These are phyloP conservation scores for Suillus subluteus DNA, from an alignment of 768 basidiomycete species.

Conservation along the genomic window DNA sequence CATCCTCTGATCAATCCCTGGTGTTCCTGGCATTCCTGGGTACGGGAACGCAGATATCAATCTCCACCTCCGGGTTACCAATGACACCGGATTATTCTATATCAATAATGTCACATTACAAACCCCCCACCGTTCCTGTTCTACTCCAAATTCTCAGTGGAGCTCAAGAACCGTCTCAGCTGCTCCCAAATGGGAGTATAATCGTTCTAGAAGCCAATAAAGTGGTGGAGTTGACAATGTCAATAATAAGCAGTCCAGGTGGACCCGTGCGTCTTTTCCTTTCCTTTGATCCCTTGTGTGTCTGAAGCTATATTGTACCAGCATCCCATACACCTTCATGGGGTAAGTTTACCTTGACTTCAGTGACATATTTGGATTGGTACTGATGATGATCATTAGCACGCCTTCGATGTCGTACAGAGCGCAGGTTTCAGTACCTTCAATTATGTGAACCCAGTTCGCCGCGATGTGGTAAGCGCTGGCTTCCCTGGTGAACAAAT, in stretches of 20 bases:
- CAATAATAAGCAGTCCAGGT: slow-evolving; percentile 14
- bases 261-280: neutral
- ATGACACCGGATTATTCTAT: no score
- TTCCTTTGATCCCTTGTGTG: neutral
- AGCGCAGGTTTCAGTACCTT: slow-evolving; percentile 40
- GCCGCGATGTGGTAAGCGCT: slow-evolving; percentile 47
- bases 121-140: slow-evolving; percentile 43
- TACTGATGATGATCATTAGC: slow-evolving; percentile 30
- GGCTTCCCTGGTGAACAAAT: slow-evolving; percentile 30
- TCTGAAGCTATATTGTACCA: slow-evolving; percentile 15
- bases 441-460: slow-evolving; percentile 57
- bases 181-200: slow-evolving; percentile 33
- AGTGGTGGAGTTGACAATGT: slow-evolving; percentile 26
- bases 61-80: no score
- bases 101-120: no score
- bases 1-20: no score
- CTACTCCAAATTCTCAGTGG: slow-evolving; percentile 50
- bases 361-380: neutral
- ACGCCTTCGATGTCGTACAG: slow-evolving; percentile 48
- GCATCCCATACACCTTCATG: slow-evolving; percentile 51
- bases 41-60: no score
- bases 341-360: slow-evolving; percentile 31
- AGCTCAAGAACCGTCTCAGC: slow-evolving; percentile 30
- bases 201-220: slow-evolving; percentile 27
- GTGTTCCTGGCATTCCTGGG: no score